These are phyloP conservation scores for Pholiota molesta DNA, from an alignment of 768 basidiomycete species.

Conservation along the genomic window DNA sequence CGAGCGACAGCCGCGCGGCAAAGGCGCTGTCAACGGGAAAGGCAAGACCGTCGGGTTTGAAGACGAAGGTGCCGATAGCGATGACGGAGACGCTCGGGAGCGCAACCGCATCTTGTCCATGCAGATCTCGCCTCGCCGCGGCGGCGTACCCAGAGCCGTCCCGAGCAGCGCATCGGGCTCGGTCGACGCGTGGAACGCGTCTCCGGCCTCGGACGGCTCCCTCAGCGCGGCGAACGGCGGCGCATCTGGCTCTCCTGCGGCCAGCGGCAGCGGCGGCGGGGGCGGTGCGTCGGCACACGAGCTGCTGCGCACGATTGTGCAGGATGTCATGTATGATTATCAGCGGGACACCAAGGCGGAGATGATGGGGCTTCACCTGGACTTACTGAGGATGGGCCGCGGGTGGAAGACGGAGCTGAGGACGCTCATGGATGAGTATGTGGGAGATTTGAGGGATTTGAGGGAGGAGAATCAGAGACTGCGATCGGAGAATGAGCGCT, in stretches of 20 bases:
- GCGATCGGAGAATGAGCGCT: conserved; percentile 66
- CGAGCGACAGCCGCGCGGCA: conserved; percentile 10
- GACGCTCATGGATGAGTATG: conserved; percentile 62
- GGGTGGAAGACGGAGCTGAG: conserved; percentile 70
- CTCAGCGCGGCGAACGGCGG: background rate
- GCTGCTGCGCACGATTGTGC: conserved; percentile 63
- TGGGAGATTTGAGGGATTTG: conserved; percentile 58
- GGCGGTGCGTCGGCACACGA: conserved; percentile 51
- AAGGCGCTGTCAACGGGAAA: conserved; percentile 24
- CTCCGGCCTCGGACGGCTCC: conserved; percentile 37
- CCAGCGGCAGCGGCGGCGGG: conserved; percentile 28
- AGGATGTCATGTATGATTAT: conserved; percentile 75
- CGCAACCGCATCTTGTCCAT: conserved; percentile 47
- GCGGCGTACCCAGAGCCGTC: conserved; percentile 23
- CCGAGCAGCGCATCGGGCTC: conserved; percentile 19
- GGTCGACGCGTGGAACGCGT: conserved; percentile 41
- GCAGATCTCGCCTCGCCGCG: conserved; percentile 61
- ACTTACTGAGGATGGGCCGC: conserved; percentile 71
- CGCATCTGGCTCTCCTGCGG: background rate
- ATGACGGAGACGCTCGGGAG: conserved; percentile 26
- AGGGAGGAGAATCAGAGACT: conserved; percentile 70
- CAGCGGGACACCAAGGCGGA: conserved; percentile 71
- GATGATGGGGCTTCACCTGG: conserved; percentile 75
- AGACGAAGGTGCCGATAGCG: conserved; percentile 31
- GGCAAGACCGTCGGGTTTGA: conserved; percentile 52